Evolutionary conservation across 192 early-diverging fungal genomes (phyloP), one percentile per base, ranked within the genome.

Genomic region (Umbelopsis vinacea): DNA sequence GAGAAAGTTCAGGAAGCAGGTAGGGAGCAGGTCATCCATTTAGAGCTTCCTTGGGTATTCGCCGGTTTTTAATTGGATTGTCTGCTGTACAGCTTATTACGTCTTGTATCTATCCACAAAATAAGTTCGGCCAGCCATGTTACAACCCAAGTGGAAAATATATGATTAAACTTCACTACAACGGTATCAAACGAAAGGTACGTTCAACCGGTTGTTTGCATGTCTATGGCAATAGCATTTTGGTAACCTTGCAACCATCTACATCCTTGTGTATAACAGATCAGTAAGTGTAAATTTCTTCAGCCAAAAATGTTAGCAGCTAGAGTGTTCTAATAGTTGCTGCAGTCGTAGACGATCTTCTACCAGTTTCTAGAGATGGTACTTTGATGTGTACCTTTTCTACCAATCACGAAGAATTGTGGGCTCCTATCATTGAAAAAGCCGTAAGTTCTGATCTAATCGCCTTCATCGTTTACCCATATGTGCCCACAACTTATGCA

Each of bases 121-220:
- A 90, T 43, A 79, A 78, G 43, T 69, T 75, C 26, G 94, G 92
- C 0, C 72, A 81, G 67, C 96, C 96, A 3, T 83, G 84, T 4
- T 94, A 92, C 69, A 97, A 95, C 79, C 92, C 93, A 33, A 83
- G 82, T 15, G 96, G 96, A 54, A 96, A 95, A 82, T 97, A 97
- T 78, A 82, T 95, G 38, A 87, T 95, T 11, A 93, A 93, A 77
- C 82, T 97, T 14, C 86, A 89, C 40, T 93, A 87, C 75, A 97
- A 97, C 78, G 96, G 96, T 50, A 88, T 95, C 47, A 80, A 89
- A 60, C 79, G 96, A 48, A 92, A 92, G 55, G 91, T 96, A 69
- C 60, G 7, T 50, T 50, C 11, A 11, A 12, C 6, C 11, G 6
- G 2, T 43, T 7, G 8, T 12, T 43, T 43, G 6, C 6, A 83